Evolutionary conservation across 2,329 filamentous ascomycete species (phyloP), one percentile per base, ranked within the genome.

Genomic region (Pestalotiopsis sp.): DNA sequence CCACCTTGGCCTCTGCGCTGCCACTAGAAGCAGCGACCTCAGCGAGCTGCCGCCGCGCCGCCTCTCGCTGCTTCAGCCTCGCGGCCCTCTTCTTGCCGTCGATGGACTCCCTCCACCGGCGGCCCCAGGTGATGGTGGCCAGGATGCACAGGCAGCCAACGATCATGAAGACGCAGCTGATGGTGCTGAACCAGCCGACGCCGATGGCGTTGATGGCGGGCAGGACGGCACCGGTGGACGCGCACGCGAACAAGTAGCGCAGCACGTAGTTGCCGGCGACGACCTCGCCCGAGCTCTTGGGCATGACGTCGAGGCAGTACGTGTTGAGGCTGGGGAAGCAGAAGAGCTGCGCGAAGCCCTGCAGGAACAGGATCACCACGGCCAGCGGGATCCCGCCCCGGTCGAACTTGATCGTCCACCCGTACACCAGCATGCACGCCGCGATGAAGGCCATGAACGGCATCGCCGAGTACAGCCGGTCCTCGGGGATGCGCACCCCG

Each of bases 251-350:
- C 5, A 94, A 76, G 78, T 95, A 96, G 5, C 93, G 85, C 65
- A 93, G 84, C 74, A 94, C 89, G 78, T 95, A 96, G 78, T 95
- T 96, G 0, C 92, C 92, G 0, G 92, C 92, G 58, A 93, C 89
- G 3, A 95, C 92, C 75, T 96, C 93, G 3, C 91, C 88, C 58
- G 89, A 89, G 38, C 87, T 83, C 1, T 85, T 84, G 72, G 91
- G 91, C 90, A 95, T 93, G 13, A 95, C 92, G 77, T 96, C 93
- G 56, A 96, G 80, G 77, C 92, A 95, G 80, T 96, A 95, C 0
- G 92, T 93, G 77, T 95, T 94, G 70, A 95, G 78, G 62, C 87
- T 89, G 0, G 92, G 92, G 75, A 94, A 94, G 73, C 91, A 92
- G 75, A 93, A 92, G 5, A 94, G 81, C 78, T 94, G 91, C 0